Evolutionary conservation across 2,329 filamentous ascomycete species (phyloP).

Genomic region (Ceratocystis albifundus): DNA sequence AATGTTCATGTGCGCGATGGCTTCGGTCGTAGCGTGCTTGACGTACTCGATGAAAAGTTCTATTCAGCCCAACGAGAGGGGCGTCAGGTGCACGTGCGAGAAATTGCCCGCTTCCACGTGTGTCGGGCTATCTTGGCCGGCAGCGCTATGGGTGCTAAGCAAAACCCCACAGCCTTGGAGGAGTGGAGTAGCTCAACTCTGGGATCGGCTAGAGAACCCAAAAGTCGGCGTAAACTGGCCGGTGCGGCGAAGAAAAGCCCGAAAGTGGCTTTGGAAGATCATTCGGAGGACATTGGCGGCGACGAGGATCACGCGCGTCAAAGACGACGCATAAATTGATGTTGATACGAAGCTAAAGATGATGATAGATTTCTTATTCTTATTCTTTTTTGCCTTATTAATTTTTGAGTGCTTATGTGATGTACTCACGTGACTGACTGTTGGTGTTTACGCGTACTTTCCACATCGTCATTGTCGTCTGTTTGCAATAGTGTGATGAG

Average conservation of each 20-base stretch:
- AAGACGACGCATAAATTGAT: conserved; percentile 4
- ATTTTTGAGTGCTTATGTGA: conserved; percentile 9
- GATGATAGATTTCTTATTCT: not conserved
- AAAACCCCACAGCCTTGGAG: conserved; percentile 33
- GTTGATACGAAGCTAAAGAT: not conserved
- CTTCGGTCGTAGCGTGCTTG: conserved; percentile 36
- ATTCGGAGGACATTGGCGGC: not conserved
- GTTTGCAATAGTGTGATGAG: not conserved
- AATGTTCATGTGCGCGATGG: conserved; percentile 39
- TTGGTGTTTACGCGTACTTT: no score
- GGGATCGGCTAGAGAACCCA: not conserved
- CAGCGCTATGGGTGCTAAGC: conserved; percentile 29
- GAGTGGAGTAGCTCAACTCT: conserved; percentile 32
- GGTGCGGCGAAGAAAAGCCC: conserved; percentile 3
- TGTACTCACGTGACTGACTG: not conserved
- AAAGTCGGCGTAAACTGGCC: not conserved
- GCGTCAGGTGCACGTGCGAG: conserved; percentile 32
- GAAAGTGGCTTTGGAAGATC: not conserved
- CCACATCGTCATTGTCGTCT: not conserved
- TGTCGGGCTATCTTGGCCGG: conserved; percentile 39
- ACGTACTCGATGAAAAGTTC: conserved; percentile 36
- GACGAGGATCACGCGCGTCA: not conserved
- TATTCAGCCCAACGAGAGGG: conserved; percentile 28
- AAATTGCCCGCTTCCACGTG: conserved; percentile 31
- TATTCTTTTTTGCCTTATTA: not conserved